These are phyloP conservation scores for Gossypium aridum DNA, from an alignment of 441 rosid species.

Conservation along the genomic window DNA sequence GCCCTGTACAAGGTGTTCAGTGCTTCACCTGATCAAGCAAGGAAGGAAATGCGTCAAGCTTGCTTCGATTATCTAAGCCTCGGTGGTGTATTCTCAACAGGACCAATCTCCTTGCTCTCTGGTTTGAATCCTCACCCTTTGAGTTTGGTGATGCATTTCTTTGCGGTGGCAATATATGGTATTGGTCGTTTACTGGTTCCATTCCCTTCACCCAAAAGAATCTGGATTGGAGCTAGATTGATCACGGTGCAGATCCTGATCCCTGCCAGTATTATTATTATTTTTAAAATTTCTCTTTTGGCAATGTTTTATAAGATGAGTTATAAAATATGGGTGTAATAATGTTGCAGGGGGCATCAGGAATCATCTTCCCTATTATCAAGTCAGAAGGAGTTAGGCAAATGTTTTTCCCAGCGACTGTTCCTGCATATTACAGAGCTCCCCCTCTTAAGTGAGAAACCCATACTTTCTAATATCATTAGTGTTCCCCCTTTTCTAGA, in stretches of 20 bases:
- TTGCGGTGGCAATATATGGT: constrained; percentile 3
- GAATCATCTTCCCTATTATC: constrained; percentile 83
- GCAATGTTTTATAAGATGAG: background rate
- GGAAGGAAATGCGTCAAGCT: constrained; percentile 14
- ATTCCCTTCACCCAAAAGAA: constrained; percentile 13
- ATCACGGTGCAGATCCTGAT: background rate
- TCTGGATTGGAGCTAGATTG: constrained; percentile 16
- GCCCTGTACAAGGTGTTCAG: constrained; percentile 18
- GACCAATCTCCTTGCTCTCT: constrained; percentile 15
- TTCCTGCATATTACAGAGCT: constrained; percentile 77
- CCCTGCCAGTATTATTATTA: background rate
- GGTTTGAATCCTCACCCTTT: constrained; percentile 16
- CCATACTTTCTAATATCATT: background rate
- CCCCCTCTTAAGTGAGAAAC: constrained; percentile 35
- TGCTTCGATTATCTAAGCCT: constrained; percentile 20
- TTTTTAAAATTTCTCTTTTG: background rate
- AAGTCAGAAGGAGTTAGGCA: constrained; percentile 88
- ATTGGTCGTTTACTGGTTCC: constrained; percentile 12
- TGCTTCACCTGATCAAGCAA: constrained; percentile 18
- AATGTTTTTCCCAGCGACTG: constrained; percentile 84
- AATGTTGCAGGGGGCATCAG: constrained; percentile 63
- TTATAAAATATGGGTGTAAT: too few species aligned
- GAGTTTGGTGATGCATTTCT: constrained; percentile 12
- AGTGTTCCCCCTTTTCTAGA: background rate
- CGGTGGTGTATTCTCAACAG: constrained; percentile 16